Percentiles rank a stretch among this genome's conserved stretches.
phyloP scores from a whole-genome alignment of 2,329 filamentous ascomycete species.

The Chalaropsis thielavioides region DNA sequence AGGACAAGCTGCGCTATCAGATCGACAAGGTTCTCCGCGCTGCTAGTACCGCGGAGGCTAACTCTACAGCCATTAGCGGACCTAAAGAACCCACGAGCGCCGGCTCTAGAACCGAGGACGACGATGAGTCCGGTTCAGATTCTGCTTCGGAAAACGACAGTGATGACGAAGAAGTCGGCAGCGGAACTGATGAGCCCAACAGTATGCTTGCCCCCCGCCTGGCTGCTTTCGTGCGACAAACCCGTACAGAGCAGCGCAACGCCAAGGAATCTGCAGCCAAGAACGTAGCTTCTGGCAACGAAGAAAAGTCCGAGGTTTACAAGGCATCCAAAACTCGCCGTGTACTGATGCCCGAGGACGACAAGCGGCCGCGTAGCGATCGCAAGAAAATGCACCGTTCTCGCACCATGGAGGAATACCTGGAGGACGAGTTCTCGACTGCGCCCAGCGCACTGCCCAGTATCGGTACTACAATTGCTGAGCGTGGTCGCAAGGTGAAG shows the following conservation, averaged over 20 bases:
- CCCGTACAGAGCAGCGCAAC: slow-evolving; percentile 15
- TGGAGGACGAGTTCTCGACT: slow-evolving; percentile 66
- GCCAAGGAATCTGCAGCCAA: slow-evolving; percentile 17
- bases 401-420: slow-evolving; percentile 80
- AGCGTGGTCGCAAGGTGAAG: slow-evolving; percentile 65
- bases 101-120: slow-evolving; percentile 22
- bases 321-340: slow-evolving; percentile 77
- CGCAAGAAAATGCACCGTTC: slow-evolving; percentile 57
- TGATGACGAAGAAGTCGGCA: slow-evolving; percentile 23
- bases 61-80: slow-evolving; percentile 14
- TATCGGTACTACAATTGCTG: slow-evolving; percentile 77
- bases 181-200: slow-evolving; percentile 15
- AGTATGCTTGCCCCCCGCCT: slow-evolving; percentile 14
- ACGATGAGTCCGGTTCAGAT: slow-evolving; percentile 26
- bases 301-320: slow-evolving; percentile 53
- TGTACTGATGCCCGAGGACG: slow-evolving; percentile 63
- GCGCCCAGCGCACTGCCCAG: slow-evolving; percentile 75
- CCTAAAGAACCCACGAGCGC: slow-evolving; percentile 11
- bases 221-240: slow-evolving; percentile 14
- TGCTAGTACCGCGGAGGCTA: slow-evolving; percentile 55
- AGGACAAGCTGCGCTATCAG: slow-evolving; percentile 84
- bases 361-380: slow-evolving; percentile 36
- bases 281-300: slow-evolving; percentile 20
- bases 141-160: slow-evolving; percentile 22
- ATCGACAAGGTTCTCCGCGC: slow-evolving; percentile 88